Conservation (phyloP, 176 grass and related monocot species). For the Calamus simplicifolius region DNA sequence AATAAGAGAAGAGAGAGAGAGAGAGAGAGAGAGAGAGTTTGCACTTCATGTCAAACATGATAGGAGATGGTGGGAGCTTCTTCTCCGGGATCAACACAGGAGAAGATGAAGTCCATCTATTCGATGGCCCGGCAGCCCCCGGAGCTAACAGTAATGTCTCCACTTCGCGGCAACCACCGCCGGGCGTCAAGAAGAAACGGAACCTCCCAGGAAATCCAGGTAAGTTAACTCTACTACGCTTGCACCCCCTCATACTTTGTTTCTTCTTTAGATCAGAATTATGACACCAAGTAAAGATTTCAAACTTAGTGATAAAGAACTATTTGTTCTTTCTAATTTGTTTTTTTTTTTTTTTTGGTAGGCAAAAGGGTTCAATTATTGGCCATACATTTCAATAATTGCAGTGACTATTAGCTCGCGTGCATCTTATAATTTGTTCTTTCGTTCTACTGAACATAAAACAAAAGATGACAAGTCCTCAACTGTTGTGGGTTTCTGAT, state of each 20-base stretch:
- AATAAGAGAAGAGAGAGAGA: not conserved
- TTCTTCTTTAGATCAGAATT: too few relatives aligned
- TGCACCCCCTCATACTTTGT: too few relatives aligned
- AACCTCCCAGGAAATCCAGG: conserved; percentile 89
- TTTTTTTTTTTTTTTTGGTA: not conserved
- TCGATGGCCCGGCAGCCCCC: not conserved
- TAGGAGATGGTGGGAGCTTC: conserved; percentile 36
- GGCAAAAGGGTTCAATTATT: conserved; percentile 28
- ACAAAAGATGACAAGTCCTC: conserved; percentile 13
- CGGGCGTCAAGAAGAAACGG: conserved; percentile 54
- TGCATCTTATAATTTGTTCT: conserved; percentile 21
- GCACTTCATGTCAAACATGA: conserved; percentile 33
- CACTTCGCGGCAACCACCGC: conserved; percentile 7
- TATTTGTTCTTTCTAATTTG: not conserved
- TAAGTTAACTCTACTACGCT: conserved; percentile 9
- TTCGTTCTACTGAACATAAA: conserved; percentile 18
- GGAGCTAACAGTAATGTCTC: conserved; percentile 15
- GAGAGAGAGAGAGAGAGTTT: not conserved
- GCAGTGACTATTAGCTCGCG: conserved; percentile 22
- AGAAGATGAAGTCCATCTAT: conserved; percentile 29
- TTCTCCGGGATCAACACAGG: conserved; percentile 24
- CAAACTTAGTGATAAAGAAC: too few relatives aligned
- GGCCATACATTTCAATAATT: conserved; percentile 33
- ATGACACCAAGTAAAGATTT: too few relatives aligned
- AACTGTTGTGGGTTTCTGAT: conserved; percentile 22